A percentile compares a stretch with the other conserved stretches of the same genome.
phyloP scores from a whole-genome alignment of 164 flowering plant species.

The Nymphaea thermarum region DNA sequence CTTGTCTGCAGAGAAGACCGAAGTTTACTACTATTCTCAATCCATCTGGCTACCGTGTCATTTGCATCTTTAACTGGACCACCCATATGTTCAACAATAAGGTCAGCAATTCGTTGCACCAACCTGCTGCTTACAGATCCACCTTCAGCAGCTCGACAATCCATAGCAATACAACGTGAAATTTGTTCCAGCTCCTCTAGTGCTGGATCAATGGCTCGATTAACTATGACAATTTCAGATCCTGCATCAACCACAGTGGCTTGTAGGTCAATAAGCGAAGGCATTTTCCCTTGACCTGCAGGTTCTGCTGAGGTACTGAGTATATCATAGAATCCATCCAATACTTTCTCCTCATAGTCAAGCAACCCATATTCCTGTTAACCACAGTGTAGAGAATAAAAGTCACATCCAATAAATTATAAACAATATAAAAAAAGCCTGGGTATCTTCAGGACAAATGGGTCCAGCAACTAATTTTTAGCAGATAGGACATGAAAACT shows the following conservation, averaged over 20 bases:
- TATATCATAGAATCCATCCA: slow-evolving; percentile 92
- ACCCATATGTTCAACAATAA: slow-evolving; percentile 91
- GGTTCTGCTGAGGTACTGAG: slow-evolving; percentile 47
- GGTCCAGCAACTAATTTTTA: too few relatives aligned
- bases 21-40: slow-evolving; percentile 65
- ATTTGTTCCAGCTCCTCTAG: slow-evolving; percentile 81
- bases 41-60: slow-evolving; percentile 70
- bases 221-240: slow-evolving; percentile 74
- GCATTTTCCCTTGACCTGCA: slow-evolving; percentile 63
- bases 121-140: slow-evolving; percentile 47
- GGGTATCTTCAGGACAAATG: neutral
- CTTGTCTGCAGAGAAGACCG: slow-evolving; percentile 68
- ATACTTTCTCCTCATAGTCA: slow-evolving; percentile 84
- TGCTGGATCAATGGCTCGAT: slow-evolving; percentile 62
- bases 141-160: slow-evolving; percentile 43
- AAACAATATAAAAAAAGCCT: neutral
- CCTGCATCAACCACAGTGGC: slow-evolving; percentile 43
- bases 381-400: neutral
- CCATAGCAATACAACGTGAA: slow-evolving; percentile 76
- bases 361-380: slow-evolving; percentile 78
- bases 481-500: slow-evolving; percentile 17
- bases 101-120: slow-evolving; percentile 48
- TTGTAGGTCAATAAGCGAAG: slow-evolving; percentile 77
- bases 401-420: neutral
- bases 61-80: slow-evolving; percentile 90